Conservation (phyloP, 805 yeast species). For the Candida endomychidarum region DNA sequence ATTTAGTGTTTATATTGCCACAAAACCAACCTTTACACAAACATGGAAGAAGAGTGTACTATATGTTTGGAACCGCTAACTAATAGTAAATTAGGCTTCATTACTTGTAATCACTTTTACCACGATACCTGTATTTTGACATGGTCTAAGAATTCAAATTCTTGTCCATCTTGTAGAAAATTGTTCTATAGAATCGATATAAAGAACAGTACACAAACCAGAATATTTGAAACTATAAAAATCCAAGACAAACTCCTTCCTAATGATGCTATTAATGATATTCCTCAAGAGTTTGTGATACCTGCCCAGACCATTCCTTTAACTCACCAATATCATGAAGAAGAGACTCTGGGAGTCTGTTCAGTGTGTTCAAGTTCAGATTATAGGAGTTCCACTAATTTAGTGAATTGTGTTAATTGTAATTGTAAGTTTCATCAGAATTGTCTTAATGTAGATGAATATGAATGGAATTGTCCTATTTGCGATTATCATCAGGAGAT, state of each 20-base stretch:
- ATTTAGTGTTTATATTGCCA: too few species aligned
- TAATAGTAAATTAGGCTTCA: constrained; percentile 22
- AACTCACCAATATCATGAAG: background rate
- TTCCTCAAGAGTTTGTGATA: constrained; percentile 38
- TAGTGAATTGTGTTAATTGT: constrained; percentile 34
- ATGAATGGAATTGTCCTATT: constrained; percentile 50
- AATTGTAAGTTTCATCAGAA: constrained; percentile 39
- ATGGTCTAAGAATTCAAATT: constrained; percentile 58
- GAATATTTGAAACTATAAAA: constrained; percentile 9
- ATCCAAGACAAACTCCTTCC: constrained; percentile 33
- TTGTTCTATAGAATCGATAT: constrained; percentile 37
- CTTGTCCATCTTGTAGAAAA: constrained; percentile 62
- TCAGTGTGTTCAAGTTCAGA: constrained; percentile 35
- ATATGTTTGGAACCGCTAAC: constrained; percentile 51
- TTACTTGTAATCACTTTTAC: constrained; percentile 51
- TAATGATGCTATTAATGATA: constrained; percentile 37
- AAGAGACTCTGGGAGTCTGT: constrained; percentile 12
- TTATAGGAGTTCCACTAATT: constrained; percentile 20
- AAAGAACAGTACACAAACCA: constrained; percentile 13
- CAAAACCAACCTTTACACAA: too few species aligned
- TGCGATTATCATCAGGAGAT: constrained; percentile 45
- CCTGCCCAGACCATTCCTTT: constrained; percentile 11
- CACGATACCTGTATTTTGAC: constrained; percentile 56
- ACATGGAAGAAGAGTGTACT: constrained; percentile 45
- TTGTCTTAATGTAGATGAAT: constrained; percentile 33